A percentile compares a stretch with the other conserved stretches of the same genome.
Evolutionary conservation across 805 yeast genomes (phyloP).

Genomic region (Saturnispora besseyi): DNA sequence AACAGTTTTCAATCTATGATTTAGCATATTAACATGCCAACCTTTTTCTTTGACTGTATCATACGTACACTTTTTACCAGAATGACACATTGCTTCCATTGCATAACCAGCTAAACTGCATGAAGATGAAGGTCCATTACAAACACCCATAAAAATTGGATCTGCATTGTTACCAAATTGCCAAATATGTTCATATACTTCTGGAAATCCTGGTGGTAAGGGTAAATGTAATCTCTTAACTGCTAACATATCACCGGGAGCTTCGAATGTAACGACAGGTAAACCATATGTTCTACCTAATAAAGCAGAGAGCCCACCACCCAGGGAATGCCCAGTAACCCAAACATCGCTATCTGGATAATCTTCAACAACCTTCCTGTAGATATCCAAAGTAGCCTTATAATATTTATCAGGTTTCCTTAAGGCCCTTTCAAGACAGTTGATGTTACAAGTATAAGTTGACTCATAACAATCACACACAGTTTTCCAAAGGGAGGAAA

Average conservation of each 20-base stretch:
- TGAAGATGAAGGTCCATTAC: conserved; percentile 85
- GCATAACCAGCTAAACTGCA: conserved; percentile 94
- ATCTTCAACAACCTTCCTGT: conserved; percentile 52
- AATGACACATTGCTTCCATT: conserved; percentile 92
- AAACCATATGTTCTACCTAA: conserved; percentile 84
- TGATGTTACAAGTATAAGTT: conserved; percentile 81
- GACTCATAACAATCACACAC: conserved; percentile 89
- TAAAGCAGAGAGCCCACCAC: conserved; percentile 76
- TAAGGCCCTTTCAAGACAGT: conserved; percentile 72
- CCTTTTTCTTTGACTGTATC: conserved; percentile 86
- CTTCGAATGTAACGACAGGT: conserved; percentile 85
- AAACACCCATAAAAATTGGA: conserved; percentile 93
- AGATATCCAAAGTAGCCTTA: conserved; percentile 68
- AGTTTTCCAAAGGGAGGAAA: conserved; percentile 84
- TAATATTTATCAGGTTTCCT: conserved; percentile 73
- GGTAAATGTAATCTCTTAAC: conserved; percentile 82
- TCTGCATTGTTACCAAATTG: conserved; percentile 96
- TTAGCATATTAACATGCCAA: conserved; percentile 80
- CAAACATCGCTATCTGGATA: conserved; percentile 74
- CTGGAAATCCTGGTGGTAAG: conserved; percentile 82
- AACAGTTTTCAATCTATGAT: conserved; percentile 86
- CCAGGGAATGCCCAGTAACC: conserved; percentile 93
- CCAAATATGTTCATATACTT: conserved; percentile 75
- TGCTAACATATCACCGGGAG: conserved; percentile 88
- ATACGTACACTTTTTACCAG: conserved; percentile 80